Evolutionary conservation across 2,329 filamentous ascomycete species (phyloP), one percentile per base, ranked within the genome.

Genomic region (Pyrenochaeta sp.): DNA sequence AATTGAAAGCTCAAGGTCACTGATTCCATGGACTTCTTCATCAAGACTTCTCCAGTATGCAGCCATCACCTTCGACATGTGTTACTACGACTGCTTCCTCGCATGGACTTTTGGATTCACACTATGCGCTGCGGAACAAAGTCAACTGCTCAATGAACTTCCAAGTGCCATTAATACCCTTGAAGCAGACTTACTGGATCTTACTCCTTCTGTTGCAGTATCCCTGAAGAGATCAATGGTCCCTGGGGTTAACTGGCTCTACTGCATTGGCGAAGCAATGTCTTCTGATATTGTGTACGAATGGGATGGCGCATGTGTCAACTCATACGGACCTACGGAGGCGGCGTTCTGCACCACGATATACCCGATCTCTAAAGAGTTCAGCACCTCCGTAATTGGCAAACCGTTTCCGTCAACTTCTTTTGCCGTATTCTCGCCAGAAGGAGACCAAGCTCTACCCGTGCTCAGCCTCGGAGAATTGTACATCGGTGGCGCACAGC

Each of bases 51-150:
- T 76, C 8, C 73, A 76, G 44, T 76, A 74, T 45, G 74, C 74
- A 21, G 72, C 72, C 8, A 65, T 61, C 4, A 73, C 71, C 7
- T 75, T 74, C 43, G 74, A 76, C 44, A 76, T 76, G 74, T 76
- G 73, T 44, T 76, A 76, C 47, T 76, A 74, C 39, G 74, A 76
- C 49, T 75, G 73, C 56, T 76, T 76, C 48, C 60, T 76, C 37
- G 72, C 73, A 8, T 76, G 73, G 73, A 66, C 65, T 7, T 68
- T 72, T 39, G 74, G 74, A 1, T 74, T 76, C 45, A 68, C 71
- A 15, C 61, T 76, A 21, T 74, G 73, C 48, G 67, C 72, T 9
- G 67, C 72, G 15, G 65, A 69, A 11, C 72, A 72, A 43, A 51
- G 53, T 5, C 41, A 54, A 15, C 68, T 76, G 60, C 60, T 75